A percentile compares a stretch with the other conserved stretches of the same genome.
Evolutionary conservation across 495 filamentous ascomycete genomes (phyloP).

Genomic region (Aspergillus nanangensis): DNA sequence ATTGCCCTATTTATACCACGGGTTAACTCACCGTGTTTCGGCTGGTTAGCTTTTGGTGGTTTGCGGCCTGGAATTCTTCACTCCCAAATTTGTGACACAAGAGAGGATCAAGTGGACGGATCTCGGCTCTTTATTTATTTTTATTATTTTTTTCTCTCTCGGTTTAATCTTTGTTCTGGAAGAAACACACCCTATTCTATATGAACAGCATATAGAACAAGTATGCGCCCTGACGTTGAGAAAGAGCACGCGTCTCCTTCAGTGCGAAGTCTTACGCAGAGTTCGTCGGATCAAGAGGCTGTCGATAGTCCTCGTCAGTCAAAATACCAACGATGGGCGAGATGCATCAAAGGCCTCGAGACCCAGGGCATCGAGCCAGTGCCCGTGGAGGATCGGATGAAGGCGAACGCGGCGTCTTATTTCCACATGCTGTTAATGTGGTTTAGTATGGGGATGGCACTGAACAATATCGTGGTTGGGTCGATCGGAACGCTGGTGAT

Average conservation of each 20-base stretch:
- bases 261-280: slow-evolving; percentile 16
- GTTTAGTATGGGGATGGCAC: slow-evolving; percentile 69
- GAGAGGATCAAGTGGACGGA: neutral
- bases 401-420: slow-evolving; percentile 26
- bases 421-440: slow-evolving; percentile 65
- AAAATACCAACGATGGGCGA: slow-evolving; percentile 25
- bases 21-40: neutral
- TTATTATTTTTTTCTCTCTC: neutral
- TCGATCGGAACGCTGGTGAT: slow-evolving; percentile 64
- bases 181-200: too few relatives aligned
- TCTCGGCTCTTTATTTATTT: neutral
- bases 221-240: slow-evolving; percentile 14
- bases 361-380: slow-evolving; percentile 66
- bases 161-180: too few relatives aligned
- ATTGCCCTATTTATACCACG: slow-evolving; percentile 6
- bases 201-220: too few relatives aligned
- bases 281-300: slow-evolving; percentile 3
- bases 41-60: neutral
- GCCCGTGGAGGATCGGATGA: slow-evolving; percentile 46
- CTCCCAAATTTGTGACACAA: neutral
- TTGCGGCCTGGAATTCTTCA: too few relatives aligned
- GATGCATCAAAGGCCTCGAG: slow-evolving; percentile 52
- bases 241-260: slow-evolving; percentile 12
- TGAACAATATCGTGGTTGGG: slow-evolving; percentile 68
- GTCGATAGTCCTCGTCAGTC: slow-evolving; percentile 5